Base-by-base conservation (phyloP, 2,329 filamentous ascomycete genomes). In the Ophiostoma tasmaniense region DNA sequence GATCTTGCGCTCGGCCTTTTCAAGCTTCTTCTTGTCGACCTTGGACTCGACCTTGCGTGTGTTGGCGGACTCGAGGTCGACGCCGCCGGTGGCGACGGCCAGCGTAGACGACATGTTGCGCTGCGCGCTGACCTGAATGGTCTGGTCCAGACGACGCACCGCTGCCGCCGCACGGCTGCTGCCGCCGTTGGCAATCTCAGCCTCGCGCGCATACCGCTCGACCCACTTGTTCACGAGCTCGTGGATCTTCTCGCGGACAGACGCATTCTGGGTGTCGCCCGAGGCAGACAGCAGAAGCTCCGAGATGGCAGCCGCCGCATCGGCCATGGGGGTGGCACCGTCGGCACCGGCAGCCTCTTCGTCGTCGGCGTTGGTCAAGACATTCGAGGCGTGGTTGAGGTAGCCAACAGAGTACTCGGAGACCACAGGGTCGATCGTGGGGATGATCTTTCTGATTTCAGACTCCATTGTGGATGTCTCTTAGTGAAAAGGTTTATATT, bases 1-100 rank as follows among this genome's bases (percentile, higher is more conserved):
- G 77, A 99, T 95, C 83, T 99, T 99, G 73, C 91, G 87, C 81
- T 99, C 95, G 1, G 95, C 95, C 82, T 99, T 99, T 80, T 99
- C 95, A 25, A 99, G 88, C 85, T 99, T 99, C 89, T 98, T 99
- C 77, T 90, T 89, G 81, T 99, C 95, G 71, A 99, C 95, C 78
- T 94, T 92, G 75, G 94, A 98, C 81, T 99, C 95, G 70, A 99
- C 91, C 81, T 98, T 98, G 75, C 94, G 87, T 52, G 87, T 85
- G 77, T 96, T 96, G 76, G 93, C 93, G 69, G 94, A 96, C 79
- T 99, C 95, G 33, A 99, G 85, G 76, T 99, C 95, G 52, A 99
- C 92, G 70, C 85, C 89, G 68, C 88, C 91, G 67, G 90, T 90
- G 8, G 93, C 87, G 66, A 99, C 88, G 28, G 93, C 94, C 73